A percentile compares a stretch with the other conserved stretches of the same genome.
phyloP scores from a whole-genome alignment of 768 basidiomycete species.

The Lactarius sanguifluus region DNA sequence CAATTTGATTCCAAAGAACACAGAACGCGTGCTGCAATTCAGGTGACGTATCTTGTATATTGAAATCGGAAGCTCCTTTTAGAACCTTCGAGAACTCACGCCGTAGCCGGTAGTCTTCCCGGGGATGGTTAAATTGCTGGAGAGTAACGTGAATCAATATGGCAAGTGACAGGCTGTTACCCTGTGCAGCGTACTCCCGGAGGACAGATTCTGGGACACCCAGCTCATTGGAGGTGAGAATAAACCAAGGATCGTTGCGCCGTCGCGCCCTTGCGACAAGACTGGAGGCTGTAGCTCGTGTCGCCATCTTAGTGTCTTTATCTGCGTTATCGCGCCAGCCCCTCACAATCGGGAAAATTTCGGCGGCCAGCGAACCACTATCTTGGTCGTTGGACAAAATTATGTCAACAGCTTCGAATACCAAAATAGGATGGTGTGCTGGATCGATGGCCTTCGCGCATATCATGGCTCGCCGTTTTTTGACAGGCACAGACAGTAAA shows the following conservation, averaged over 20 bases:
- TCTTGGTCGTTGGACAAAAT: neutral
- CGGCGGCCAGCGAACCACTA: neutral
- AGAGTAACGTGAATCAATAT: too few species aligned
- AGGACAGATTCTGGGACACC: too few species aligned
- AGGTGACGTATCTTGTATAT: too few species aligned
- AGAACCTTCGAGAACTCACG: rapidly evolving
- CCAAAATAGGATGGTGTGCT: neutral
- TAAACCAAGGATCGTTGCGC: too few species aligned
- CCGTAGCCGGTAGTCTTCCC: rapidly evolving
- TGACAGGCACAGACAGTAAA: neutral
- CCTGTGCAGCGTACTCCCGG: too few species aligned
- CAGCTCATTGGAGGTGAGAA: too few species aligned
- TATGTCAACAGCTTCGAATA: neutral
- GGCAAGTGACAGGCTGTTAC: neutral
- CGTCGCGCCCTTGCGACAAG: too few species aligned
- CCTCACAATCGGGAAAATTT: neutral
- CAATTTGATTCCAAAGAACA: too few species aligned
- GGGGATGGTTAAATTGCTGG: too few species aligned
- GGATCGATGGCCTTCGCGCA: neutral
- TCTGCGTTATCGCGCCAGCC: neutral
- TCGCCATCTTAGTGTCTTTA: too few species aligned
- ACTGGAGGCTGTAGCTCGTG: neutral
- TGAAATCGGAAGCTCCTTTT: too few species aligned
- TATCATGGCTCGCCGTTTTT: neutral
- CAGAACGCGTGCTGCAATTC: too few species aligned